A percentile compares a stretch with the other conserved stretches of the same genome.
phyloP scores from a whole-genome alignment of 345 rosid species.

The Iberis pinnata region DNA sequence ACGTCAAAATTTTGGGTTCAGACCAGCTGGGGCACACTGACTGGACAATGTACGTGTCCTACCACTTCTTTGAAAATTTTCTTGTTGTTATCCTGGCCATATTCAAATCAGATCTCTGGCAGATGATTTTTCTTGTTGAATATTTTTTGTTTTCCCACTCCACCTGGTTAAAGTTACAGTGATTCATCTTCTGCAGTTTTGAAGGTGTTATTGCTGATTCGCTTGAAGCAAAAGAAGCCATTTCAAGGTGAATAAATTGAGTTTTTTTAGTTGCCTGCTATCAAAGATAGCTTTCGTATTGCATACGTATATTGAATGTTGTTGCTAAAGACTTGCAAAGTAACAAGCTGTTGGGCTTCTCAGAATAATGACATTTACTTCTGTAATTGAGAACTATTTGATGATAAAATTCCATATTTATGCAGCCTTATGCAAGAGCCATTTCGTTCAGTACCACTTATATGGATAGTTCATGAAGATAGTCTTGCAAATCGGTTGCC shows the following conservation, averaged over 20 bases:
- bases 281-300: constrained; percentile 11
- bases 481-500: constrained; percentile 70
- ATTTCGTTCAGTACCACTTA: constrained; percentile 72
- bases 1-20: constrained; percentile 41
- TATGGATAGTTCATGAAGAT: constrained; percentile 94
- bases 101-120: constrained; percentile 12
- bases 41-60: constrained; percentile 72
- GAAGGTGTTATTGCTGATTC: constrained; percentile 85
- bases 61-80: constrained; percentile 3
- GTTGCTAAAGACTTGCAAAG: constrained; percentile 10
- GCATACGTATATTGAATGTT: constrained; percentile 4
- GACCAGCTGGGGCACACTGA: constrained; percentile 52
- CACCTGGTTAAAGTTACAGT: constrained; percentile 23
- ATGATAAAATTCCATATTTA: constrained; percentile 51
- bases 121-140: constrained; percentile 20
- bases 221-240: constrained; percentile 69
- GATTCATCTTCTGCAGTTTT: constrained; percentile 49
- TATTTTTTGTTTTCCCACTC: constrained; percentile 17
- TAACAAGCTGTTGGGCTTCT: constrained; percentile 14
- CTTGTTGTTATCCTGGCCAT: constrained; percentile 7
- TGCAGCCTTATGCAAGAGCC: constrained; percentile 99
- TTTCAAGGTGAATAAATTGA: constrained; percentile 57
- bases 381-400: constrained; percentile 34
- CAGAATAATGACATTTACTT: constrained; percentile 6
- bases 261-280: constrained; percentile 11